phyloP scores from a whole-genome alignment of 2,329 filamentous ascomycete genomes.

The Cladosporium colombiae region DNA sequence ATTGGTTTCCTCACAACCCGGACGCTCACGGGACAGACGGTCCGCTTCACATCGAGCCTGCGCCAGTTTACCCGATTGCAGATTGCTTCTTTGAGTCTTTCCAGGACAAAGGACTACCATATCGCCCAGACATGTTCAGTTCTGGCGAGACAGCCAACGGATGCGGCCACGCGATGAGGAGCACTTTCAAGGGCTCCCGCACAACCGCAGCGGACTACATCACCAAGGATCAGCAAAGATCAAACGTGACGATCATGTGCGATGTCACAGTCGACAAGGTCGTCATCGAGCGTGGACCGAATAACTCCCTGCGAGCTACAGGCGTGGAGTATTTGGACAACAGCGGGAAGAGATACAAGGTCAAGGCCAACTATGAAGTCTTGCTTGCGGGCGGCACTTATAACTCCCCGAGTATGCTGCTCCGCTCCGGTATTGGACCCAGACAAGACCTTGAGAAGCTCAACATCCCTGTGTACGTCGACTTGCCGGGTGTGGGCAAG shows the following conservation, averaged over 20 bases:
- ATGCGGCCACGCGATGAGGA: slow-evolving; percentile 57
- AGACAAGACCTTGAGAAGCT: slow-evolving; percentile 52
- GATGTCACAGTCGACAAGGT: slow-evolving; percentile 59
- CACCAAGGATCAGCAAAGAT: slow-evolving; percentile 40
- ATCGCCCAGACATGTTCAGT: slow-evolving; percentile 34
- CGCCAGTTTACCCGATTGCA: slow-evolving; percentile 43
- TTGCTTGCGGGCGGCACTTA: slow-evolving; percentile 55
- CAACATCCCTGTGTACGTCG: slow-evolving; percentile 54
- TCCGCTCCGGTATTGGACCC: slow-evolving; percentile 63
- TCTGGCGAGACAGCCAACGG: slow-evolving; percentile 53
- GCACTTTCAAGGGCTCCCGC: slow-evolving; percentile 54
- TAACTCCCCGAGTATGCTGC: slow-evolving; percentile 63
- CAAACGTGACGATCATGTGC: slow-evolving; percentile 50
- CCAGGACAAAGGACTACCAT: slow-evolving; percentile 31
- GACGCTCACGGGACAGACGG: slow-evolving; percentile 30
- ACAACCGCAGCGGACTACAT: slow-evolving; percentile 58
- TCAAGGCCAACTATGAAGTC: slow-evolving; percentile 43
- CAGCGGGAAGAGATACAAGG: slow-evolving; percentile 43
- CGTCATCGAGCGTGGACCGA: slow-evolving; percentile 57
- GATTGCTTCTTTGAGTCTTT: slow-evolving; percentile 30
- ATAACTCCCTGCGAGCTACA: slow-evolving; percentile 50
- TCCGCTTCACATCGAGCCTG: slow-evolving; percentile 36
- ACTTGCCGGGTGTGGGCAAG: slow-evolving; percentile 63
- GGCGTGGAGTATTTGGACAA: slow-evolving; percentile 46
- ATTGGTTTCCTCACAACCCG: slow-evolving; percentile 31